Conservation (phyloP, 2,329 filamentous ascomycete species). For the Sporothrix globosa region DNA sequence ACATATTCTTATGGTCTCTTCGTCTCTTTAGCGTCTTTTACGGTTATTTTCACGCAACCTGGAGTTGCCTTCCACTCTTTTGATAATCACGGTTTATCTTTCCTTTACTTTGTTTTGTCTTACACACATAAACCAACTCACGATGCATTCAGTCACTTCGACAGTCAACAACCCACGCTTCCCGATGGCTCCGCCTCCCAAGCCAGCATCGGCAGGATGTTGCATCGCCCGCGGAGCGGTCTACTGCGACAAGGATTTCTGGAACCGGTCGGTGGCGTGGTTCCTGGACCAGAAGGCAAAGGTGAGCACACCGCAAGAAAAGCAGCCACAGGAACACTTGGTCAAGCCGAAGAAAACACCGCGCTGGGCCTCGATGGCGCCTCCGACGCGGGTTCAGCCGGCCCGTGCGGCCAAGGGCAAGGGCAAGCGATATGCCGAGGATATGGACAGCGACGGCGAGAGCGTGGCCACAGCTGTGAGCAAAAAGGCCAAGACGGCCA, state of each 20-base stretch:
- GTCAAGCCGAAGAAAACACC: neutral
- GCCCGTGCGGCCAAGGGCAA: conserved; percentile 31
- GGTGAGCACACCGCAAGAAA: neutral
- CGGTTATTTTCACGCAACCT: neutral
- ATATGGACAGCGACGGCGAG: neutral
- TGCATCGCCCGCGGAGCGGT: conserved; percentile 27
- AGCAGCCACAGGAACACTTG: neutral
- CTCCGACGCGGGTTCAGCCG: conserved; percentile 32
- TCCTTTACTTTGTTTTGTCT: neutral
- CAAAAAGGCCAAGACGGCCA: neutral
- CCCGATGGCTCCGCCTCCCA: conserved; percentile 6
- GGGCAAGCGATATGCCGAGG: conserved; percentile 16
- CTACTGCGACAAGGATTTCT: conserved; percentile 33
- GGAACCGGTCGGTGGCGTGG: conserved; percentile 28
- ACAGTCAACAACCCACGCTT: neutral
- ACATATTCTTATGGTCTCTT: neutral
- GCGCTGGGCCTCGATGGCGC: neutral
- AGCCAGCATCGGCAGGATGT: neutral
- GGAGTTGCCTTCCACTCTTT: neutral
- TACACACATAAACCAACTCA: neutral
- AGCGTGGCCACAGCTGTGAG: neutral
- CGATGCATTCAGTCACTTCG: neutral
- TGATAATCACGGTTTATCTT: neutral
- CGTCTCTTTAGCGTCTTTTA: neutral
- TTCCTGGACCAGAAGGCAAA: conserved; percentile 17